Conservation (phyloP, 495 filamentous ascomycete genomes). For the Aspergillus incahuasiensis region DNA sequence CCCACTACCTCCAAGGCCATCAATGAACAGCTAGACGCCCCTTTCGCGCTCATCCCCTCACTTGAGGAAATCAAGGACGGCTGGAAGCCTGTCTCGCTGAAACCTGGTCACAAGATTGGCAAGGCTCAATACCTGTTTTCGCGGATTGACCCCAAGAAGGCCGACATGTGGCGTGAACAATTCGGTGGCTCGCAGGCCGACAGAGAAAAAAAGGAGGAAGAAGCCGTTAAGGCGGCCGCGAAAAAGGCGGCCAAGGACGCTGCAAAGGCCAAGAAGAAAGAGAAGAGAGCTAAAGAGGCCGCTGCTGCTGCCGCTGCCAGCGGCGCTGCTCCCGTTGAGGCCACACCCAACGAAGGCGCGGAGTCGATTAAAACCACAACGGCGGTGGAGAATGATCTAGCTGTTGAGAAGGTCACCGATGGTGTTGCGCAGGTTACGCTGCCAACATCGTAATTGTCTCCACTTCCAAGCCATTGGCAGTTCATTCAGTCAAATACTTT, state of each 20-base stretch:
- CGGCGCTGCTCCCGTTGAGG: slow-evolving; percentile 24
- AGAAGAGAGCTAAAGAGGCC: slow-evolving; percentile 18
- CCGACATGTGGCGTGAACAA: slow-evolving; percentile 70
- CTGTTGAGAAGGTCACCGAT: slow-evolving; percentile 37
- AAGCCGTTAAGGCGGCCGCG: slow-evolving; percentile 54
- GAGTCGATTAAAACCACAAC: slow-evolving; percentile 21
- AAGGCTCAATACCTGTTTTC: slow-evolving; percentile 79
- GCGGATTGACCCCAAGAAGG: slow-evolving; percentile 77
- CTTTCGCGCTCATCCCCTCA: slow-evolving; percentile 60
- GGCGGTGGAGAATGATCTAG: slow-evolving; percentile 26
- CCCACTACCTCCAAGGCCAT: slow-evolving; percentile 74
- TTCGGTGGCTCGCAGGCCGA: slow-evolving; percentile 75
- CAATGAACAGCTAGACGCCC: slow-evolving; percentile 63
- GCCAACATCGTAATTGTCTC: slow-evolving; percentile 27
- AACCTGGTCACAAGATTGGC: slow-evolving; percentile 74
- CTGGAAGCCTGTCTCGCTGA: slow-evolving; percentile 58
- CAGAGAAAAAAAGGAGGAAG: slow-evolving; percentile 59
- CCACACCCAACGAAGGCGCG: slow-evolving; percentile 34
- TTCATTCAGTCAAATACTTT: not conserved
- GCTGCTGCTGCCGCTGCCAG: slow-evolving; percentile 46
- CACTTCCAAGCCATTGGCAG: not conserved
- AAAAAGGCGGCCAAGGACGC: slow-evolving; percentile 32
- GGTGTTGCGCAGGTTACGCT: slow-evolving; percentile 40
- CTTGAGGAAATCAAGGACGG: slow-evolving; percentile 39
- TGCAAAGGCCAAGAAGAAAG: slow-evolving; percentile 25